phyloP scores from a whole-genome alignment of 805 yeast species.

The Kluyveromyces wickerhamii region DNA sequence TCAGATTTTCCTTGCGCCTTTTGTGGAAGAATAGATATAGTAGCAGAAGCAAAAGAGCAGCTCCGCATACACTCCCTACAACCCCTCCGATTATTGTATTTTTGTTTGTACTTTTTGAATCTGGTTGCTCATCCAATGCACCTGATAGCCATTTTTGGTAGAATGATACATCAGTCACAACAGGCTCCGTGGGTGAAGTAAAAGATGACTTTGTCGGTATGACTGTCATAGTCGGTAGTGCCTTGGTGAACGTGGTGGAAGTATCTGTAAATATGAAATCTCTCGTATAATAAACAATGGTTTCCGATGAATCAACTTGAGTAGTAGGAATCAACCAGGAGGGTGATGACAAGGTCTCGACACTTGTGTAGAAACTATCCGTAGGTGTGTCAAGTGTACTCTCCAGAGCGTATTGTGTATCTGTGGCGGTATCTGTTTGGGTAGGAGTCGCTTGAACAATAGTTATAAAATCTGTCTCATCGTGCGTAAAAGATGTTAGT shows the following conservation, averaged over 20 bases:
- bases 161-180: conserved; percentile 18
- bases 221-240: conserved; percentile 13
- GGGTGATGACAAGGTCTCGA: background rate
- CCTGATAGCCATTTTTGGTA: conserved; percentile 21
- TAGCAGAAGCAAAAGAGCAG: conserved; percentile 13
- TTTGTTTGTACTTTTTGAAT: conserved; percentile 5
- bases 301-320: conserved; percentile 5
- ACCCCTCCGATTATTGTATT: conserved; percentile 26
- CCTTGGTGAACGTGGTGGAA: conserved; percentile 15
- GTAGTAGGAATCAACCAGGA: conserved; percentile 1
- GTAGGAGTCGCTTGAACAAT: background rate
- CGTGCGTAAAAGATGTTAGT: background rate
- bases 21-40: conserved; percentile 16
- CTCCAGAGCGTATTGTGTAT: too few relatives aligned
- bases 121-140: conserved; percentile 7
- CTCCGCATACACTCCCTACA: conserved; percentile 27
- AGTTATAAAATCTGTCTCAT: background rate
- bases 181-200: conserved; percentile 15
- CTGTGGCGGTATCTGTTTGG: too few relatives aligned
- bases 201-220: conserved; percentile 14
- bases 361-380: background rate
- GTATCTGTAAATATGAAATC: conserved; percentile 16
- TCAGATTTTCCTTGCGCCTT: conserved; percentile 9
- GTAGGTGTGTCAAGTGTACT: background rate
- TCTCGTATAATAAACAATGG: conserved; percentile 13